Base-by-base conservation (phyloP, 257 asterid species). In the Penstemon barbatus region DNA sequence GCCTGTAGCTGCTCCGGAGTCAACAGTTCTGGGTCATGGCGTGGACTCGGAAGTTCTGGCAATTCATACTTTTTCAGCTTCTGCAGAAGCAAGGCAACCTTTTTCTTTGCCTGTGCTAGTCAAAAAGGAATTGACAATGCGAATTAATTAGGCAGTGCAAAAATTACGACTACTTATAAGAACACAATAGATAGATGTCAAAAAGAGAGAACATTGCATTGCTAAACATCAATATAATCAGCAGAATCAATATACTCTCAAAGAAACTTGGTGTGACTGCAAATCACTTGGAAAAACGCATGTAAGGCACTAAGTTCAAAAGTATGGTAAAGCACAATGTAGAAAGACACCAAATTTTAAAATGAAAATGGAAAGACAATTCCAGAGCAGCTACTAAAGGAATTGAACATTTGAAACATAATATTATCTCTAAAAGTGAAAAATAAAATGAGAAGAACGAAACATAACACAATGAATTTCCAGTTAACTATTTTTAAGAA, bases 11-110 rank as follows among this genome's bases (percentile, higher is more conserved):
- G 97, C 84, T 94, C 99, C 0, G 76, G 77, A 13, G 99, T 91
- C 54, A 94, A 81, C 66, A 94, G 81, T 81, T 94, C 98, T 4
- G 99, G 99, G 77, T 94, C 98, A 56, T 94, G 99, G 51, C 93
- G 85, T 5, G 97, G 95, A 64, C 90, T 52, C 43, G 99, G 99
- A 77, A 94, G 88, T 77, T 94, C 99, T 0, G 99, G 99, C 57
- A 94, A 82, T 81, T 94, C 99, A 7, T 89, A 91, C 82, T 91
- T 94, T 65, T 91, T 89, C 81, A 94, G 88, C 87, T 91, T 94
- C 77, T 91, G 97, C 53, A 94, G 92, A 68, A 91, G 97, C 78
- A 94, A 78, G 7, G 99, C 96, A 18, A 91, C 97, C 75, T 94
- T 94, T 80, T 94, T 94, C 95, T 89, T 94, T 60, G 99, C 99